A percentile compares a stretch with the other conserved stretches of the same genome.
These are phyloP conservation scores for Rhizopogon rudus DNA, from an alignment of 768 basidiomycete genomes.

Conservation along the genomic window DNA sequence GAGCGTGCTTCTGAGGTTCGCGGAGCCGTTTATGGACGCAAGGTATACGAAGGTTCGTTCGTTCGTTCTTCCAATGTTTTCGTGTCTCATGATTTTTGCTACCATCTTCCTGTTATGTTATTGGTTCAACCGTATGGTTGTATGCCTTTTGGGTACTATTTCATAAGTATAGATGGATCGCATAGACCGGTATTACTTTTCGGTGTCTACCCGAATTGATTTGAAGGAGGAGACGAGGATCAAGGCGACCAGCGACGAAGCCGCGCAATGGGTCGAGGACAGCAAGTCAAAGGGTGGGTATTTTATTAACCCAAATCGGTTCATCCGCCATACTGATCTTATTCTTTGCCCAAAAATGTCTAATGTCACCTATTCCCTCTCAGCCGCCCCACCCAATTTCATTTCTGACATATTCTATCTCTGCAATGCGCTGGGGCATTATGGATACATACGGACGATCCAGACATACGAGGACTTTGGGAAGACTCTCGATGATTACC, in stretches of 20 bases:
- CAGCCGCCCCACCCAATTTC: constrained; percentile 78
- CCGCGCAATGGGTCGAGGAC: constrained; percentile 60
- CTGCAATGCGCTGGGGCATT: constrained; percentile 81
- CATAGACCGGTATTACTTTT: constrained; percentile 82
- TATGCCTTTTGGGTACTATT: not conserved
- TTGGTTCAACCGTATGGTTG: not conserved
- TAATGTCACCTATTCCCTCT: not conserved
- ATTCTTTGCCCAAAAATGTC: not conserved
- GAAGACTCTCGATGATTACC: constrained; percentile 73
- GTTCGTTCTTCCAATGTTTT: not conserved
- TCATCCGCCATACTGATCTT: not conserved
- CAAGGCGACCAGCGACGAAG: constrained; percentile 88
- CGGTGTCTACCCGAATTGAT: constrained; percentile 65
- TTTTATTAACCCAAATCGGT: not conserved
- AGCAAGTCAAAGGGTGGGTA: constrained; percentile 42
- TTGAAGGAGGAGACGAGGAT: constrained; percentile 90
- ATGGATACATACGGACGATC: constrained; percentile 81
- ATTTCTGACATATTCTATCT: constrained; percentile 90
- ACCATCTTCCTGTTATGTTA: not conserved
- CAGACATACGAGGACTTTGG: constrained; percentile 67
- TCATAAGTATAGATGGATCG: constrained; percentile 68
- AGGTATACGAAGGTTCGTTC: constrained; percentile 72
- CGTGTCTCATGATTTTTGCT: not conserved
- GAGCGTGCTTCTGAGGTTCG: constrained; percentile 74
- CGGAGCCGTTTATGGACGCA: constrained; percentile 94